A percentile compares a stretch with the other conserved stretches of the same genome.
phyloP scores from a whole-genome alignment of 2,329 filamentous ascomycete species.

The Pseudocercospora eumusae region DNA sequence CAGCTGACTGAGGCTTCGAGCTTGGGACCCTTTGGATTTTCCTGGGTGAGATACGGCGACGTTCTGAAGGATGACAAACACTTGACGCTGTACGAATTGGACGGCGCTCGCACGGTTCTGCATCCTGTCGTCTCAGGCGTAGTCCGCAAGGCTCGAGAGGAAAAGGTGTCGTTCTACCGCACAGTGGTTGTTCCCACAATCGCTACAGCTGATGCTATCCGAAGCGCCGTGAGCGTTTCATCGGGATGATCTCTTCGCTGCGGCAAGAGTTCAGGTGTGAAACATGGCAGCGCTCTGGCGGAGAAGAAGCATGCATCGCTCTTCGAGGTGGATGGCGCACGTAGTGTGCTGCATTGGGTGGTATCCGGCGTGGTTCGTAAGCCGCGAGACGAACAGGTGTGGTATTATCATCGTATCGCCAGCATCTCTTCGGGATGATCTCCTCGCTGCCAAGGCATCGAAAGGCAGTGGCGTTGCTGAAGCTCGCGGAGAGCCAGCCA shows the following conservation, averaged over 20 bases:
- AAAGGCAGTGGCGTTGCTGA: not conserved
- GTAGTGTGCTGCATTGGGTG: too few species aligned
- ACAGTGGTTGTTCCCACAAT: not conserved
- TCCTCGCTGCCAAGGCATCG: not conserved
- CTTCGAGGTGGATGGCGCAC: too few species aligned
- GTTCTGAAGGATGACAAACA: not conserved
- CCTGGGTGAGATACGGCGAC: not conserved
- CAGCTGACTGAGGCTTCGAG: constrained; percentile 5
- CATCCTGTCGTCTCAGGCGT: not conserved
- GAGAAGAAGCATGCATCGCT: too few species aligned
- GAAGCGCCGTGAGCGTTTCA: not conserved
- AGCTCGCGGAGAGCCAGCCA: not conserved
- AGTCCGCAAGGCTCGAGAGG: not conserved
- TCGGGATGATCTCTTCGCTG: not conserved
- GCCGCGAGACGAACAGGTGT: too few species aligned
- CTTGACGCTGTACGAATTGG: not conserved
- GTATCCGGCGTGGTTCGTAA: too few species aligned
- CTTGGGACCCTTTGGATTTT: constrained; percentile 9
- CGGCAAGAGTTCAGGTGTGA: not conserved
- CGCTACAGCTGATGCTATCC: not conserved
- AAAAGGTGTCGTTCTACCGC: not conserved
- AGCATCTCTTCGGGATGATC: not conserved
- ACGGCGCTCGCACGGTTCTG: not conserved
- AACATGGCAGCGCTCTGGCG: too few species aligned
- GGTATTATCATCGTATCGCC: too few species aligned